These are phyloP conservation scores for Cotoneaster glaucophyllus DNA, from an alignment of 306 rosid genomes.

Conservation along the genomic window DNA sequence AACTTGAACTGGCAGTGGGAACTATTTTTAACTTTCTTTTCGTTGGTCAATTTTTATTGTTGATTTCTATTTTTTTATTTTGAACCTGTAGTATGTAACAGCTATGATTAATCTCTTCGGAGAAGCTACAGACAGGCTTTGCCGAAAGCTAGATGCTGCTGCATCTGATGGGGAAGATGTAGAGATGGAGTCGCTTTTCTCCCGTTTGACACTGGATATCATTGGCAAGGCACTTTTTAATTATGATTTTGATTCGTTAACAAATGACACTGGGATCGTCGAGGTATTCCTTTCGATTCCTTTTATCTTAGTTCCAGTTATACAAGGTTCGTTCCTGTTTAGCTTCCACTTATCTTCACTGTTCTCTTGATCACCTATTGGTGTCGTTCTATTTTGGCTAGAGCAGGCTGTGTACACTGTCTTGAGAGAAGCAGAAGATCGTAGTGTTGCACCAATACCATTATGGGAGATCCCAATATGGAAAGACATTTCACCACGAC, in stretches of 20 bases:
- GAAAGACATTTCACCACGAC: constrained; percentile 95
- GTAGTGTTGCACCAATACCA: constrained; percentile 86
- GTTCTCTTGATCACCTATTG: constrained; percentile 20
- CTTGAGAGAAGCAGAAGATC: constrained; percentile 94
- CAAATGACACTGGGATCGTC: constrained; percentile 84
- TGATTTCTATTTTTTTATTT: constrained; percentile 23
- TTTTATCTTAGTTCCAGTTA: constrained; percentile 1
- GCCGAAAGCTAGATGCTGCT: constrained; percentile 78
- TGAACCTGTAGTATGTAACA: constrained; percentile 64
- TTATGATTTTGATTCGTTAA: constrained; percentile 88
- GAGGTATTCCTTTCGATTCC: constrained; percentile 56
- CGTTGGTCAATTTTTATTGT: constrained; percentile 11
- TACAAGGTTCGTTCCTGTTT: constrained; percentile 6
- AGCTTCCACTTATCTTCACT: constrained; percentile 10
- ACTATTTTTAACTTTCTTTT: background rate
- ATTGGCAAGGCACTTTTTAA: constrained; percentile 97
- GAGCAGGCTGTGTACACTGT: constrained; percentile 93
- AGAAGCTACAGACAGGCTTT: constrained; percentile 93
- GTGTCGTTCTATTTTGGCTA: constrained; percentile 28
- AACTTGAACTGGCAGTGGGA: background rate
- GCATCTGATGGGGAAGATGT: constrained; percentile 86
- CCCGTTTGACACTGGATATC: constrained; percentile 82
- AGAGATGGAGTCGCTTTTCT: constrained; percentile 97
- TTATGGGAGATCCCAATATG: constrained; percentile 93
- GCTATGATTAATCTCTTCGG: constrained; percentile 91